Conservation (phyloP, 352 stramenopile genomes). For the Peronospora farinosa region DNA sequence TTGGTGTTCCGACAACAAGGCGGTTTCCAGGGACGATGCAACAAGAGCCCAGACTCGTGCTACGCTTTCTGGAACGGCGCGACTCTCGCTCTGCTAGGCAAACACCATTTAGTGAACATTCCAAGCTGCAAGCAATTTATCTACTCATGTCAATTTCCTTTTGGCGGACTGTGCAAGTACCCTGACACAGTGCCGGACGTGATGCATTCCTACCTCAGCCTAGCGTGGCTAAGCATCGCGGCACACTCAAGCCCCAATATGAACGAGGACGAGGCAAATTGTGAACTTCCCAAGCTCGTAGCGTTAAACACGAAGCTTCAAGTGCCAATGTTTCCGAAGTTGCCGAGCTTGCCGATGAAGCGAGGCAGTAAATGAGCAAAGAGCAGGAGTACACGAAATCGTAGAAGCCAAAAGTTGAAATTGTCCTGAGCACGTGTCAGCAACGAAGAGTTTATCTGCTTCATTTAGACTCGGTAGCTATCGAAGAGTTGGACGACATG, state of each 20-base stretch:
- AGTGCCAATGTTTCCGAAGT: constrained; percentile 59
- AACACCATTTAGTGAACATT: constrained; percentile 72
- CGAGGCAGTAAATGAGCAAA: constrained; percentile 10
- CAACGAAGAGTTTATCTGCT: constrained; percentile 7
- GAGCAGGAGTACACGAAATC: constrained; percentile 1
- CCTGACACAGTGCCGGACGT: constrained; percentile 76
- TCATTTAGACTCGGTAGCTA: constrained; percentile 8
- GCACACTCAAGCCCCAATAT: constrained; percentile 22
- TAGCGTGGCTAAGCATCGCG: constrained; percentile 86
- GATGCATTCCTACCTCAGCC: constrained; percentile 89
- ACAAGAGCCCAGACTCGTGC: constrained; percentile 87
- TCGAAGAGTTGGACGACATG: neutral
- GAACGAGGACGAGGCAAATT: constrained; percentile 3
- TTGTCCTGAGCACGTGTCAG: neutral
- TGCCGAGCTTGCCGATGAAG: constrained; percentile 10
- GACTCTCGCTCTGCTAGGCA: constrained; percentile 74
- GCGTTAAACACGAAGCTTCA: constrained; percentile 72
- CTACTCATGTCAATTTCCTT: constrained; percentile 72
- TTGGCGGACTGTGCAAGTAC: constrained; percentile 85
- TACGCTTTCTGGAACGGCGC: constrained; percentile 91
- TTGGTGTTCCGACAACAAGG: constrained; percentile 76
- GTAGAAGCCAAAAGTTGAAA: neutral
- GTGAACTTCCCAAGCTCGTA: constrained; percentile 35
- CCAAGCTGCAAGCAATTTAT: constrained; percentile 69
- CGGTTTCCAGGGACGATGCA: constrained; percentile 87